phyloP scores from a whole-genome alignment of 2,329 filamentous ascomycete genomes.

The Claviceps sp. region DNA sequence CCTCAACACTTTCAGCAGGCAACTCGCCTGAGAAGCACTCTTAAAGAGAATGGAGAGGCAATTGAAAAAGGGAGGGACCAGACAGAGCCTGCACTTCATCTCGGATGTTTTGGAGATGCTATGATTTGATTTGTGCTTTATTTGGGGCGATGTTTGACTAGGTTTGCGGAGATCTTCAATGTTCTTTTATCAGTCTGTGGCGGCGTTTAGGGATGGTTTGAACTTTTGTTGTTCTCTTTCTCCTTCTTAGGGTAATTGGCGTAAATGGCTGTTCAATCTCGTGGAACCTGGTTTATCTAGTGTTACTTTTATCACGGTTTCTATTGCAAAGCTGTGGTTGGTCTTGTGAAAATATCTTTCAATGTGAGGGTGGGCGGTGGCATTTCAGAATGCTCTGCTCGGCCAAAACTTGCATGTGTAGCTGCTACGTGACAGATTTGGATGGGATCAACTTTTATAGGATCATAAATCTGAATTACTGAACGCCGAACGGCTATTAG shows the following conservation, averaged over 20 bases:
- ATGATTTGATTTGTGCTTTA: conserved; percentile 18
- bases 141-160: not conserved
- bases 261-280: conserved; percentile 15
- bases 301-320: conserved; percentile 1
- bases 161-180: conserved; percentile 1
- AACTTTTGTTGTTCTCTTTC: conserved; percentile 3
- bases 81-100: conserved; percentile 7
- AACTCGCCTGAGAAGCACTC: not conserved
- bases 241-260: conserved; percentile 14
- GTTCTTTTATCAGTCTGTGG: conserved; percentile 15
- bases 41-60: no score
- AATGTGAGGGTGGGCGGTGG: no score
- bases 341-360: no score
- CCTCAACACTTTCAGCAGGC: not conserved
- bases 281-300: not conserved
- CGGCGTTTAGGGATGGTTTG: conserved; percentile 21
- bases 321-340: no score
- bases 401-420: no score
- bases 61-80: not conserved
- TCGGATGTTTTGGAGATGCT: conserved; percentile 10
- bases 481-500: no score
- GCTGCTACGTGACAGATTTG: no score
- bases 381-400: no score
- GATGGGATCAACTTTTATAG: no score
- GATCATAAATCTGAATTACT: no score